These are phyloP conservation scores for Triticum aestivum DNA, from an alignment of 176 grass and related monocot genomes.

Conservation along the genomic window DNA sequence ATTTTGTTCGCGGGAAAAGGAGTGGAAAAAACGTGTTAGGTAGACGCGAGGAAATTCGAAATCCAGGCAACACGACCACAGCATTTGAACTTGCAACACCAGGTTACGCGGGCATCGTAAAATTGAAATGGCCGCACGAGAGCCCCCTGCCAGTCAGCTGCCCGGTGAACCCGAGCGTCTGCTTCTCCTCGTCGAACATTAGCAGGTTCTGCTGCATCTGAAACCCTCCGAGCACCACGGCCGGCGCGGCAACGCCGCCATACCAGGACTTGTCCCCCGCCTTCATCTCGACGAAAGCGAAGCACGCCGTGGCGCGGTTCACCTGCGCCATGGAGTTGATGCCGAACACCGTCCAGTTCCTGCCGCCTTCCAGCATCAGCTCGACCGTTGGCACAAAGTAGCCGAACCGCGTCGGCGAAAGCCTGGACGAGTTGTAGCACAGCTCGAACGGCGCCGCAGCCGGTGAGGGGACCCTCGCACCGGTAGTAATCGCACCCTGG, in stretches of 20 bases:
- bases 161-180: slow-evolving; percentile 26
- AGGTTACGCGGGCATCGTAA: slow-evolving; percentile 21
- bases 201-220: slow-evolving; percentile 72
- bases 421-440: slow-evolving; percentile 37
- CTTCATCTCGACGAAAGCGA: slow-evolving; percentile 39
- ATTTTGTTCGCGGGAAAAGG: no score
- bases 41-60: no score
- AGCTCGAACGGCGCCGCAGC: slow-evolving; percentile 41
- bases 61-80: no score
- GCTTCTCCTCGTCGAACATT: slow-evolving; percentile 47
- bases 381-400: slow-evolving; percentile 49
- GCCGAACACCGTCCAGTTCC: slow-evolving; percentile 50
- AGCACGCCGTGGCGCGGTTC: slow-evolving; percentile 40
- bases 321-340: slow-evolving; percentile 55
- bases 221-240: slow-evolving; percentile 52
- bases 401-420: slow-evolving; percentile 41
- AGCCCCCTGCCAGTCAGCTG: slow-evolving; percentile 25
- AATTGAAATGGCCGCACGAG: slow-evolving; percentile 55
- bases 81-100: no score
- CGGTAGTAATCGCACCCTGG: neutral
- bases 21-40: no score
- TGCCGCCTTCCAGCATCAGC: slow-evolving; percentile 35
- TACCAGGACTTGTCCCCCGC: neutral
- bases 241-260: neutral
- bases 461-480: neutral